Evolutionary conservation across 2,329 filamentous ascomycete genomes (phyloP), one percentile per base, ranked within the genome.

Genomic region (Lachnellula subtilissima): DNA sequence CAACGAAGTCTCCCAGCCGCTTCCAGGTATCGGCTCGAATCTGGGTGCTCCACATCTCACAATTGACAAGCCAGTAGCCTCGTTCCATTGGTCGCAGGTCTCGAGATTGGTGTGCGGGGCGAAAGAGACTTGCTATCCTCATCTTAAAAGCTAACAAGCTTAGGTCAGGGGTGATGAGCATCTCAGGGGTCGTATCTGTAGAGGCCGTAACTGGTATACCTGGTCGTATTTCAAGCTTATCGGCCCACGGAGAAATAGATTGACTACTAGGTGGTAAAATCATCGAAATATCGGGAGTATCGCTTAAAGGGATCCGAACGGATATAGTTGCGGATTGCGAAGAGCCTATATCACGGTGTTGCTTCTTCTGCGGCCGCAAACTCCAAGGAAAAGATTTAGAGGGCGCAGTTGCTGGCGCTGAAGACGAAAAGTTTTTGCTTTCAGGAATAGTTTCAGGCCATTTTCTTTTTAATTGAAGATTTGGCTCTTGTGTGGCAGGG

Each of bases 61-160:
- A 84, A 60, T 84, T 75, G 4, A 96, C 65, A 2, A 76, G 70
- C 92, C 92, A 97, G 71, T 88, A 85, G 0, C 91, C 92, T 15
- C 92, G 79, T 69, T 96, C 91, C 39, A 87, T 80, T 0, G 73
- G 71, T 2, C 77, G 72, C 1, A 87, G 72, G 0, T 71, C 67
- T 4, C 86, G 76, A 1, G 72, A 72, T 51, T 81, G 76, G 1
- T 71, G 60, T 5, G 65, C 61, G 0, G 86, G 84, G 4, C 70
- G 75, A 69, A 82, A 89, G 3, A 79, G 77, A 2, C 74, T 76
- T 0, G 72, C 61, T 4, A 85, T 72, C 15, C 80, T 75, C 25
- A 82, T 73, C n/a, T 79, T 76, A 0, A 72, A 69, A 2, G 77
- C 78, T 1, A 90, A 74, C 61, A 79, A 76, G 8, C 73, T 64